Evolutionary conservation across 148 eudicot species (phyloP).

Genomic region (Dianthus caryophyllus): DNA sequence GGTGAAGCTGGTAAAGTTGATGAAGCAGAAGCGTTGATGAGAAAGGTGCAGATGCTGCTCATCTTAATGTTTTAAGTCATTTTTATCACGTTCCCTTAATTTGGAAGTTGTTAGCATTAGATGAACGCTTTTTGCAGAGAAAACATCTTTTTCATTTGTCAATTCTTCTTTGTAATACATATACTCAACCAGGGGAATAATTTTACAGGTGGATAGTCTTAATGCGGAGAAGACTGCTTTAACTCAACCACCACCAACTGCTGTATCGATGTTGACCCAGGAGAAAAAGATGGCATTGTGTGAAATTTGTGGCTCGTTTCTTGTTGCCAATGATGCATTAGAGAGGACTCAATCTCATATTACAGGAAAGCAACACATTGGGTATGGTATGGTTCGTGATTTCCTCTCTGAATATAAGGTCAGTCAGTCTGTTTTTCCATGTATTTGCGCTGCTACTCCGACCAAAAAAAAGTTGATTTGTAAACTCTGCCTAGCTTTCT

Average conservation of each 20-base stretch:
- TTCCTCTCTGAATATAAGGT: conserved; percentile 76
- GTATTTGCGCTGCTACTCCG: not conserved
- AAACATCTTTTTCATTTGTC: not conserved
- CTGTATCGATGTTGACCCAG: conserved; percentile 65
- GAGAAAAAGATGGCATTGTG: conserved; percentile 99
- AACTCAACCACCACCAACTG: conserved; percentile 63
- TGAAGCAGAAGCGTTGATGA: conserved; percentile 99
- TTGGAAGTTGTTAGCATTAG: not conserved
- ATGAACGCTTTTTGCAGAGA: not conserved
- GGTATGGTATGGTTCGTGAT: conserved; percentile 93
- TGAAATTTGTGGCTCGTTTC: conserved; percentile 93
- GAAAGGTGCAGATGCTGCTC: conserved; percentile 50
- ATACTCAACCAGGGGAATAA: not conserved
- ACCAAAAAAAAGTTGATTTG: not conserved
- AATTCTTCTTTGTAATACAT: not conserved
- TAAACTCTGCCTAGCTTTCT: not conserved
- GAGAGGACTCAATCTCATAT: conserved; percentile 98
- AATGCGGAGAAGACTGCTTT: conserved; percentile 72
- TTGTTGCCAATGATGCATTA: conserved; percentile 88
- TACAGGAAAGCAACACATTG: conserved; percentile 96
- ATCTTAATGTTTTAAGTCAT: not conserved
- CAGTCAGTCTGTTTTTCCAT: not conserved
- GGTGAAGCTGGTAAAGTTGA: conserved; percentile 98
- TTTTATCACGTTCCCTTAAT: not conserved
- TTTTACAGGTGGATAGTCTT: conserved; percentile 78